Conservation (phyloP, 768 basidiomycete genomes). For the Psilocybe azurescens region DNA sequence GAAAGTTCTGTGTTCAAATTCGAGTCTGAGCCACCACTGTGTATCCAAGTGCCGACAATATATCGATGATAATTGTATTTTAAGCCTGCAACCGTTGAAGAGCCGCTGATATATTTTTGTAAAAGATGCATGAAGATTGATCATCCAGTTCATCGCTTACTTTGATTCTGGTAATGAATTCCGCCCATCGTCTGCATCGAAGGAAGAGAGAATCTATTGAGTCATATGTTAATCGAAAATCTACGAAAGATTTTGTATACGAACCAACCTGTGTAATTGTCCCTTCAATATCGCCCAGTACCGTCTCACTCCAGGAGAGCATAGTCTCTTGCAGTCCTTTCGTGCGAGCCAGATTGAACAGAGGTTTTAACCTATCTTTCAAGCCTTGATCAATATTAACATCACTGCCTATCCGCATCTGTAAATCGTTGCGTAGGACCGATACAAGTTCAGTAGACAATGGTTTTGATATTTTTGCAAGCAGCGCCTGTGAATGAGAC, state of each 20-base stretch:
- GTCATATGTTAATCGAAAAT: constrained; percentile 1
- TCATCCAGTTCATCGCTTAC: constrained; percentile 15
- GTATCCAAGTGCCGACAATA: constrained; percentile 47
- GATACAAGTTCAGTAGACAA: constrained; percentile 81
- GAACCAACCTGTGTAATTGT: constrained; percentile 63
- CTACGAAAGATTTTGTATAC: background rate
- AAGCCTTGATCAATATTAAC: constrained; percentile 46
- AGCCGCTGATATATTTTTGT: constrained; percentile 64
- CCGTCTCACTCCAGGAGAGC: constrained; percentile 72
- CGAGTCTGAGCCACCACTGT: no score
- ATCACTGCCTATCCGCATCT: constrained; percentile 44
- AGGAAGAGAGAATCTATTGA: constrained; percentile 61
- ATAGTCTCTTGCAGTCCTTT: constrained; percentile 72
- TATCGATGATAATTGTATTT: constrained; percentile 57
- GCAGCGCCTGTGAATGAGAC: constrained; percentile 68
- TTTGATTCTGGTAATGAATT: constrained; percentile 20
- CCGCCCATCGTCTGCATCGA: constrained; percentile 60
- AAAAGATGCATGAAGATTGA: constrained; percentile 68
- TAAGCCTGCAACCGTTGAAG: constrained; percentile 70
- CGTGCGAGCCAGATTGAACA: constrained; percentile 80
- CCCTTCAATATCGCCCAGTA: constrained; percentile 61
- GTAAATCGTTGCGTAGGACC: constrained; percentile 69
- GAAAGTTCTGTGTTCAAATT: no score
- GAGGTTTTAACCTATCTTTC: constrained; percentile 69
- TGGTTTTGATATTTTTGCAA: constrained; percentile 75